These are phyloP conservation scores for Boletus rex-veris DNA, from an alignment of 768 basidiomycete species.

Conservation along the genomic window DNA sequence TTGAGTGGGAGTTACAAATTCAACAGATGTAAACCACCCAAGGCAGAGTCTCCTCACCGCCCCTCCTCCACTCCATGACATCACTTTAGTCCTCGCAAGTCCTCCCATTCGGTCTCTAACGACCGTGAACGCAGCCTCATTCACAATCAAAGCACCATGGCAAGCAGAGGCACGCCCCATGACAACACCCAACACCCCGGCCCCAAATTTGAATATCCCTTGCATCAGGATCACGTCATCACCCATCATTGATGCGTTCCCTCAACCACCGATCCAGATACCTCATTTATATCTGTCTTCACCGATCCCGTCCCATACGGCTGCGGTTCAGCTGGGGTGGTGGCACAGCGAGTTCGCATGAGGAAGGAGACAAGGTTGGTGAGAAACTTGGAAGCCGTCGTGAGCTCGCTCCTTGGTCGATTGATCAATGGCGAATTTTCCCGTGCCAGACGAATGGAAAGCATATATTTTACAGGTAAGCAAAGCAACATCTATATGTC, in stretches of 20 bases:
- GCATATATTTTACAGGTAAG: too few species aligned
- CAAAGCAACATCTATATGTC: too few species aligned
- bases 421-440: too few species aligned
- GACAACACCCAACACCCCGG: background rate
- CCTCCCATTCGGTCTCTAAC: slow-evolving; percentile 37
- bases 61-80: slow-evolving; percentile 36
- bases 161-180: slow-evolving; percentile 22
- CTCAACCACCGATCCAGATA: slow-evolving; percentile 31
- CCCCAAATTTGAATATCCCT: slow-evolving; percentile 18
- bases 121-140: slow-evolving; percentile 41
- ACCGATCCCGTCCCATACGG: slow-evolving; percentile 34
- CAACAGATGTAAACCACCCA: slow-evolving; percentile 20
- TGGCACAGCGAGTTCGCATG: too few species aligned
- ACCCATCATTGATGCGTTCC: slow-evolving; percentile 23
- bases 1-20: slow-evolving; percentile 31
- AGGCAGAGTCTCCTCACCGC: slow-evolving; percentile 29
- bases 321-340: too few species aligned
- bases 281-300: slow-evolving; percentile 45
- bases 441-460: too few species aligned
- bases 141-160: slow-evolving; percentile 38
- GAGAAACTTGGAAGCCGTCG: background rate
- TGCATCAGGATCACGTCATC: slow-evolving; percentile 30
- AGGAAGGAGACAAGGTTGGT: too few species aligned
- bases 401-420: too few species aligned
- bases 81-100: slow-evolving; percentile 43